These are phyloP conservation scores for Irpex lacteus DNA, from an alignment of 1,284 basidiomycete genomes.

Conservation along the genomic window DNA sequence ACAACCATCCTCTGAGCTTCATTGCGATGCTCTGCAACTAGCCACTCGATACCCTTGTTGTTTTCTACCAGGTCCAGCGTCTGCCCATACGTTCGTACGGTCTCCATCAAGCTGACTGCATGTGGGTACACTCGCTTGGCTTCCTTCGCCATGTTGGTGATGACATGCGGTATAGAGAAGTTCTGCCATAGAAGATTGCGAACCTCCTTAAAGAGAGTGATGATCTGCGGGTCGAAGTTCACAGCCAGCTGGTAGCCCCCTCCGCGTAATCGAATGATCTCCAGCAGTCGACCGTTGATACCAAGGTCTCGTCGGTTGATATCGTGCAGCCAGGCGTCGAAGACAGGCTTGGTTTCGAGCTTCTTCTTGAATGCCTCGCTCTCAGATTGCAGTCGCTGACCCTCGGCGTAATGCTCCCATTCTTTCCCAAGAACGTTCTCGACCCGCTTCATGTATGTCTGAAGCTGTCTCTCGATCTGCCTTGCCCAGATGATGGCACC, in stretches of 20 bases:
- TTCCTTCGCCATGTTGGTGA: constrained; percentile 96
- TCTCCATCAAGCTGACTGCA: constrained; percentile 98
- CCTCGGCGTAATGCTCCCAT: constrained; percentile 99
- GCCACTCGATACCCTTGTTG: constrained; percentile 88
- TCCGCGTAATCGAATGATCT: constrained; percentile 82
- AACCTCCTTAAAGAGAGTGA: constrained; percentile 98
- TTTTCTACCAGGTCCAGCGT: constrained; percentile 87
- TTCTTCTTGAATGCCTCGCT: constrained; percentile 92
- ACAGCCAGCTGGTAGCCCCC: constrained; percentile 88
- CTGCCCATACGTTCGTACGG: constrained; percentile 94
- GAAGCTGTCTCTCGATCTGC: constrained; percentile 95
- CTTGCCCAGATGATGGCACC: constrained; percentile 98
- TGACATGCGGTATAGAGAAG: constrained; percentile 93
- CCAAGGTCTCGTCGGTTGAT: constrained; percentile 92
- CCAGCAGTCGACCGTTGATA: constrained; percentile 94
- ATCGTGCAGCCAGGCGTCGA: constrained; percentile 95
- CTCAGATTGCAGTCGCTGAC: constrained; percentile 94
- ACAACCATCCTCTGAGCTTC: constrained; percentile 89
- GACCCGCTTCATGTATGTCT: constrained; percentile 98
- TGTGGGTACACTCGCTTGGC: constrained; percentile 98
- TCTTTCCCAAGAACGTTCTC: constrained; percentile 98
- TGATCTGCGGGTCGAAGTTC: constrained; percentile 97
- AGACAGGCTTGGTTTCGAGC: constrained; percentile 91
- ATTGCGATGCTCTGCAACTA: constrained; percentile 90
- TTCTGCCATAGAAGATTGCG: constrained; percentile 94